Base-by-base conservation (phyloP, 2,329 filamentous ascomycete species). In the Beauveria caledonica region DNA sequence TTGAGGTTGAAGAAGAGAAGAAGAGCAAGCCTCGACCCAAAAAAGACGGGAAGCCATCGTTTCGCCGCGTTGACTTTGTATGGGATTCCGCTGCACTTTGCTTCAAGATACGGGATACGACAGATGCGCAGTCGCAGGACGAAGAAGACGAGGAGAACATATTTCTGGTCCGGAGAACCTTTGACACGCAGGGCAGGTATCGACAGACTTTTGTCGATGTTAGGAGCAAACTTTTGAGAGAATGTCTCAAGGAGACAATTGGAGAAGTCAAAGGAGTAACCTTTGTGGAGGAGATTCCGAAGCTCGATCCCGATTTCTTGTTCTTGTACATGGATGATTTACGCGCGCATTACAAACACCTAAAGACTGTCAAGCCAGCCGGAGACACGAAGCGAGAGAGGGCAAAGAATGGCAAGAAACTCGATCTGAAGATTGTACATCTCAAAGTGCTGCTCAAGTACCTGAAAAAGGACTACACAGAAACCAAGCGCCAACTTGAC, bases 151-250 rank as follows among this genome's bases (percentile, higher is more conserved):
- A 92, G 62, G 85, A 89, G 62, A 94, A 87, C 70, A 80, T 91
- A 33, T 96, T 96, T 71, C 89, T 91, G 25, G 88, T 96, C 17
- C 85, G 90, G 17, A 83, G 92, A 59, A 87, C 84, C 15, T 95
- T 96, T 70, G 87, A 92, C 71, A 90, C 84, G 84, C 89, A 94
- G 66, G 90, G 90, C 63, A 91, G 91, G 67, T 92, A 90, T 67
- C 79, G 84, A 66, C 69, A 71, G 68, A 92, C 91, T 0, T 75
- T 86, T 15, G 85, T 96, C 53, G 90, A 96, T 65, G 89, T 96
- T 72, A 94, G 92, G 75, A 94, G 90, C 70, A 91, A 91, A 66
- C 75, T 85, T 17, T 78, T 96, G 3, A 86, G 87, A 8, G 86
- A 91, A 63, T 86, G 84, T 23, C 78, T 75, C 36, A 72, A 74